Evolutionary conservation across 2,329 filamentous ascomycete species (phyloP), one percentile per base, ranked within the genome.

Genomic region (Xylariaceae sp.): DNA sequence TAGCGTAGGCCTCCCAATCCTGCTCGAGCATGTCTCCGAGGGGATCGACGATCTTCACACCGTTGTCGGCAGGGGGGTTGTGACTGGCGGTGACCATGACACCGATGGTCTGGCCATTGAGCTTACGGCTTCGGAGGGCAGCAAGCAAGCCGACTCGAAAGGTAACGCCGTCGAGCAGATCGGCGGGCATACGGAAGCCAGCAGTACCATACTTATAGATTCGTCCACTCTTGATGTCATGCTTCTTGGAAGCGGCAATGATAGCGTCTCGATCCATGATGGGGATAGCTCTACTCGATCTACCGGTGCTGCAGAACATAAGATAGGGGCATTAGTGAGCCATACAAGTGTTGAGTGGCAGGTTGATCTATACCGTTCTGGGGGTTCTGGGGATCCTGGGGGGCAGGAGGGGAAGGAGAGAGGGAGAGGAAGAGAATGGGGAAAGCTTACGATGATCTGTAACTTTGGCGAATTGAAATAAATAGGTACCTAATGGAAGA

Each of bases 21-120:
- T 91, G 85, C 79, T 94, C 89, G 40, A 95, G 79, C 93, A 97
- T 97, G 68, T 97, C 93, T 55, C 93, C 92, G 84, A 95, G 86
- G 11, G 93, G 93, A 67, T 98, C 93, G 53, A 98, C 89, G 57
- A 98, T 82, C 77, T 95, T 95, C 66, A 95, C 86, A 41, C 90
- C 90, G 67, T 95, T 95, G 70, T 95, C 90, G 58, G 82, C 77
- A 25, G 90, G 85, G 16, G 88, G 88, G 70, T 95, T 95, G 75
- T 95, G 90, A 62, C 88, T 94, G 52, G 90, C 90, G 34, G 90
- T 95, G 67, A 95, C 87, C 90, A 95, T 95, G 56, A 98, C 85
- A 62, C 93, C 93, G 62, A 98, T 95, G 59, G 88, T 86, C 73
- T 94, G 88, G 54, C 90, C 86, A 65, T 85, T 85, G 58, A 94